These are phyloP conservation scores for Linnemannia elongata DNA, from an alignment of 192 early-diverging fungal genomes.

Conservation along the genomic window DNA sequence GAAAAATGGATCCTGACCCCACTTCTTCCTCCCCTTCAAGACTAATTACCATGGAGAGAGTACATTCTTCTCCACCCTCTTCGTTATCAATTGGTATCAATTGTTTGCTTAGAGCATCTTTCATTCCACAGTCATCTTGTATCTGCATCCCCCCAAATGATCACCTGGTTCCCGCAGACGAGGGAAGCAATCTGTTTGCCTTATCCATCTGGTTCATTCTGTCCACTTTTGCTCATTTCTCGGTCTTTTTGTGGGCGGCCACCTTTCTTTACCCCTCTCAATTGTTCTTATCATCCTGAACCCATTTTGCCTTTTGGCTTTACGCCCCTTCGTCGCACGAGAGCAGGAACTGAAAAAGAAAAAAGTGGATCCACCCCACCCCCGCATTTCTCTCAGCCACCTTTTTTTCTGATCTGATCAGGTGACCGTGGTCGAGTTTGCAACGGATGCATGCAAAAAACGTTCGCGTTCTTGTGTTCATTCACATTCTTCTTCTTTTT, in stretches of 20 bases:
- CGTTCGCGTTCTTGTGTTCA: neutral
- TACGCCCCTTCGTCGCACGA: neutral
- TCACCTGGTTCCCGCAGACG: neutral
- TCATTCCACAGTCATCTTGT: neutral
- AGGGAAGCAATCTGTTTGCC: neutral
- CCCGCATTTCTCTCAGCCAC: constrained; percentile 4
- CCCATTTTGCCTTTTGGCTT: neutral
- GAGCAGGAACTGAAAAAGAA: neutral
- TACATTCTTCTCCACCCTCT: neutral
- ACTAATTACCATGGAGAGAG: no score
- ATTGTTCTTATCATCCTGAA: neutral
- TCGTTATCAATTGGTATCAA: neutral
- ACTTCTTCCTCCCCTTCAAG: neutral
- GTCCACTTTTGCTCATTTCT: neutral
- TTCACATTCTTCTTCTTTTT: neutral
- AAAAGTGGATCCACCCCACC: constrained; percentile 4
- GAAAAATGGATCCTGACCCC: neutral
- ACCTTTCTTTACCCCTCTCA: neutral
- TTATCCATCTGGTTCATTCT: neutral
- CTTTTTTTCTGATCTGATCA: neutral
- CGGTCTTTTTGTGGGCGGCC: neutral
- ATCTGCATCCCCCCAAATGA: no score
- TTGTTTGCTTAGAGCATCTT: neutral
- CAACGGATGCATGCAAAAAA: neutral
- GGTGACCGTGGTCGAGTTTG: neutral